Base-by-base conservation (phyloP, 2,329 filamentous ascomycete genomes). In the Colletotrichum higginsianum region DNA sequence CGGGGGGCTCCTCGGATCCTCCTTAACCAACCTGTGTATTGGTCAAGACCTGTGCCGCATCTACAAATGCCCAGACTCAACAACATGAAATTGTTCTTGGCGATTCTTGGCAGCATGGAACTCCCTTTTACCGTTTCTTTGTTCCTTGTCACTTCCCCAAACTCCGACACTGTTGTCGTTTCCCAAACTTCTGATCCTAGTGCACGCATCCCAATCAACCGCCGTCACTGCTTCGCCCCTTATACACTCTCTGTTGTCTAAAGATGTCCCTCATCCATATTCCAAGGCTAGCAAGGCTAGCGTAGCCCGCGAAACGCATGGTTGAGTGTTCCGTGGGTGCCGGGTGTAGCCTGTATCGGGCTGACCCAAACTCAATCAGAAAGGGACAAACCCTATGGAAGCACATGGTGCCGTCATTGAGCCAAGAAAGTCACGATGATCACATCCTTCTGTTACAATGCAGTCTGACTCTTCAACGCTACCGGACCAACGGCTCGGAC, bases 101-200 rank as follows among this genome's bases (percentile, higher is more conserved):
- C 63, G 18, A 49, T 15, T 40, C 63, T 71, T 71, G 63, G 67
- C 67, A 13, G 23, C 63, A 57, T 18, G 44, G 15, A 56, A 61
- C 49, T 56, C 35, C 66, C 57, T 57, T 52, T 64, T 26, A 23
- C 66, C 57, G 50, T 52, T 64, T 15, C 21, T 18, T 42, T 50
- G n/a, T 21, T 16, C 52, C 11, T 23, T 26, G 30, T 7, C 47
- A 13, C 35, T 52, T 23, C 21, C 35, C 55, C 46, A 18, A 46
- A 55, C 46, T 60, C 55, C 55, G 21, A 30, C 23, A 26, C 23
- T 15, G 9, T 26, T 16, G 21, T 13, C 8, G 56, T 16, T 26
- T 30, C 49, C 61, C 38, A 21, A 16, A 11, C 23, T 35, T n/a
- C 16, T 15, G n/a, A 26, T 38, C 44, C 23, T 9, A 42, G 12